A percentile compares a stretch with the other conserved stretches of the same genome.
These are phyloP conservation scores for Fusarium armeniacum DNA, from an alignment of 2,329 filamentous ascomycete species.

Conservation along the genomic window DNA sequence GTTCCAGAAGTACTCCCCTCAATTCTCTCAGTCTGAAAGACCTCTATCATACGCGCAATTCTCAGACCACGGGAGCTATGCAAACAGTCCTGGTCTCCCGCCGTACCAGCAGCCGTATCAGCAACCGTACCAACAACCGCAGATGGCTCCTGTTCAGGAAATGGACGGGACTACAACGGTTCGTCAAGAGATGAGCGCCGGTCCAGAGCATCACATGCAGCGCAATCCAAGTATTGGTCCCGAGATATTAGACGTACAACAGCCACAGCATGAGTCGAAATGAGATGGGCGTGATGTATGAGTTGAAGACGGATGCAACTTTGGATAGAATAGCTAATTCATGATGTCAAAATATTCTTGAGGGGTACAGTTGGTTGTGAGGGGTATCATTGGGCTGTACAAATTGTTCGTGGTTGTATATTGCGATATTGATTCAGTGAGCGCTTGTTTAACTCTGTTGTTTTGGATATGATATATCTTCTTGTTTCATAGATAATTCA, in stretches of 20 bases:
- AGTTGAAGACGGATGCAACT: not conserved
- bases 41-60: slow-evolving; percentile 38
- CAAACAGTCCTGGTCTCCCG: slow-evolving; percentile 28
- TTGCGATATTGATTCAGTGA: slow-evolving; percentile 10
- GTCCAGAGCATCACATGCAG: slow-evolving; percentile 27
- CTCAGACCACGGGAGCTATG: slow-evolving; percentile 27
- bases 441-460: not conserved
- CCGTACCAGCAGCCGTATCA: slow-evolving; percentile 24
- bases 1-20: slow-evolving; percentile 42
- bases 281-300: not conserved
- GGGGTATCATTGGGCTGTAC: not conserved
- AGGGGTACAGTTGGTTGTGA: not conserved
- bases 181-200: slow-evolving; percentile 44
- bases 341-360: not conserved
- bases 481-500: not conserved
- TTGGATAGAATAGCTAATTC: not conserved
- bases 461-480: not conserved
- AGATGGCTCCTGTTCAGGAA: slow-evolving; percentile 41
- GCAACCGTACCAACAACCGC: slow-evolving; percentile 14
- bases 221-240: slow-evolving; percentile 12
- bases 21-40: slow-evolving; percentile 32
- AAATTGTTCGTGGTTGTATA: not conserved
- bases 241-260: slow-evolving; percentile 2
- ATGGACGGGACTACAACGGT: slow-evolving; percentile 43
- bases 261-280: slow-evolving; percentile 13